Evolutionary conservation across 73 alveolate genomes (phyloP).

Genomic region (Stentor coeruleus): DNA sequence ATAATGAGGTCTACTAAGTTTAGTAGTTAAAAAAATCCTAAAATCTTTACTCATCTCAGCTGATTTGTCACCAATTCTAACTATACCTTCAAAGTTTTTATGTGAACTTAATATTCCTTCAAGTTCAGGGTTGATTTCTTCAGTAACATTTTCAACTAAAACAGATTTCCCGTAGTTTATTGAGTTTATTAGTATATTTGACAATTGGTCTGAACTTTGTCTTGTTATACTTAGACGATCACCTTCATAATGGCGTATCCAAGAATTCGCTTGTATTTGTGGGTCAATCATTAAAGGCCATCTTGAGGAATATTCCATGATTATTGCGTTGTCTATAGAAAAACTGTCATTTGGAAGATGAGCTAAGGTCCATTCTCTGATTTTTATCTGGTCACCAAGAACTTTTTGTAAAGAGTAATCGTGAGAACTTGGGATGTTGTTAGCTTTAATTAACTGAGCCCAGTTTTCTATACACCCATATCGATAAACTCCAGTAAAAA

Average conservation of each 20-base stretch:
- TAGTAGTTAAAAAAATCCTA: slow-evolving; percentile 95
- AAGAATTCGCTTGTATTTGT: slow-evolving; percentile 91
- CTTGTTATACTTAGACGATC: slow-evolving; percentile 29
- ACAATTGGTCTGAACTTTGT: slow-evolving; percentile 29
- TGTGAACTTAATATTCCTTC: slow-evolving; percentile 26
- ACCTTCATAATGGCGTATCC: slow-evolving; percentile 80
- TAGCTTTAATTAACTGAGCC: not conserved
- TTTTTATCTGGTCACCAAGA: slow-evolving; percentile 42
- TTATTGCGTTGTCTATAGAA: slow-evolving; percentile 99
- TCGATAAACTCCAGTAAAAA: slow-evolving; percentile 64
- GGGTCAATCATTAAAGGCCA: slow-evolving; percentile 99
- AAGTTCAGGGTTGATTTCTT: slow-evolving; percentile 49
- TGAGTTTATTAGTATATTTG: slow-evolving; percentile 28
- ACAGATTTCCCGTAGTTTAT: slow-evolving; percentile 84
- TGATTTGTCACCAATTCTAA: slow-evolving; percentile 62
- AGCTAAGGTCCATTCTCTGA: slow-evolving; percentile 73
- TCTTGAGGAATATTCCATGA: slow-evolving; percentile 91
- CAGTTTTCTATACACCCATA: slow-evolving; percentile 34
- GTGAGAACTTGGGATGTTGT: slow-evolving; percentile 27
- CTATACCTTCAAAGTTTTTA: slow-evolving; percentile 35
- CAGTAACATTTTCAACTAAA: slow-evolving; percentile 96
- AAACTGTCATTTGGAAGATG: slow-evolving; percentile 94
- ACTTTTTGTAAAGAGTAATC: slow-evolving; percentile 35
- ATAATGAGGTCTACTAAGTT: slow-evolving; percentile 97
- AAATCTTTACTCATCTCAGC: slow-evolving; percentile 75